Percentiles rank a stretch among this genome's conserved stretches.
Evolutionary conservation across 768 basidiomycete genomes (phyloP).

Genomic region (Russula lepida): DNA sequence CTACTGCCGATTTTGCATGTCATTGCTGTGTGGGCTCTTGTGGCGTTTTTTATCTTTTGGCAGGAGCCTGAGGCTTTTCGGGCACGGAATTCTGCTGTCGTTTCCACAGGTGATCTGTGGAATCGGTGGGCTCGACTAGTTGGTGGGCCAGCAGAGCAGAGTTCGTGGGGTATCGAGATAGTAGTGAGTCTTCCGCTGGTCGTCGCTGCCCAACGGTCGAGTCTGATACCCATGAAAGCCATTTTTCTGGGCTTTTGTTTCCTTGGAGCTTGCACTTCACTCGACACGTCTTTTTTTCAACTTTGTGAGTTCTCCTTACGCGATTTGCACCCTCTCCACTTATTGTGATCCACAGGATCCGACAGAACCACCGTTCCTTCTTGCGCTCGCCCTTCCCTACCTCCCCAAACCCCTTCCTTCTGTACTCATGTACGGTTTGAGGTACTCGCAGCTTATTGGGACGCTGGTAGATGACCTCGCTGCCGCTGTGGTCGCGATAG

Average conservation of each 20-base stretch:
- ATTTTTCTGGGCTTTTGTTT: conserved; percentile 77
- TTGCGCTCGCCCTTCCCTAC: conserved; percentile 53
- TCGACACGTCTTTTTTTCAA: conserved; percentile 65
- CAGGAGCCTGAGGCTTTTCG: conserved; percentile 48
- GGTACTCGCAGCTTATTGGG: conserved; percentile 61
- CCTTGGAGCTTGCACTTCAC: conserved; percentile 62
- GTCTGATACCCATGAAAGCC: conserved; percentile 37
- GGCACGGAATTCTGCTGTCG: conserved; percentile 29
- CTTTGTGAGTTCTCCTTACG: conserved; percentile 41
- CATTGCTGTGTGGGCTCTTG: conserved; percentile 51
- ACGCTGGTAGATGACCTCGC: conserved; percentile 66
- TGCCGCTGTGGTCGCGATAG: conserved; percentile 61
- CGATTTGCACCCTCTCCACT: neutral
- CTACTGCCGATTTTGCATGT: conserved; percentile 60
- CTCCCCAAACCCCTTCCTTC: too few species aligned
- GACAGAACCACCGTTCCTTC: conserved; percentile 48
- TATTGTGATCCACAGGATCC: conserved; percentile 37
- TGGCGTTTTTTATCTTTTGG: conserved; percentile 62
- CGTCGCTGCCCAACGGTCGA: neutral
- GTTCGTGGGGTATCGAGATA: conserved; percentile 42
- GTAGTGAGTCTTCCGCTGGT: conserved; percentile 38
- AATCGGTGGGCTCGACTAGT: conserved; percentile 55
- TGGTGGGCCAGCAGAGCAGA: conserved; percentile 30
- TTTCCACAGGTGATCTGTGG: conserved; percentile 36
- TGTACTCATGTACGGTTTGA: conserved; percentile 53